Evolutionary conservation across 257 asterid species (phyloP).

Genomic region (Ophiorrhiza pumila): DNA sequence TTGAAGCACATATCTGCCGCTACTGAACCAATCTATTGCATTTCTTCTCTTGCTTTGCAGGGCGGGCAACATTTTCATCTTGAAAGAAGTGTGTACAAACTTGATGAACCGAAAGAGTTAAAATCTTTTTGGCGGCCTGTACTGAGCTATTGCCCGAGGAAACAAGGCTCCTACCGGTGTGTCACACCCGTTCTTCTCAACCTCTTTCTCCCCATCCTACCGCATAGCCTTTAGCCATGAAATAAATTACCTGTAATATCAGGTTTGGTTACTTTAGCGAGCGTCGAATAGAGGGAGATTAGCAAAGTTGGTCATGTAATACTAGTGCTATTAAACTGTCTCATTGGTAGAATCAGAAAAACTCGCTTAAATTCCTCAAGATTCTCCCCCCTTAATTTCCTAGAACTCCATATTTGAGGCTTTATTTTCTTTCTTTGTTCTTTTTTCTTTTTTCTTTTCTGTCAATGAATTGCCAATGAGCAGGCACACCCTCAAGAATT

Average conservation of each 20-base stretch:
- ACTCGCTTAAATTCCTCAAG: too few relatives aligned
- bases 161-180: neutral
- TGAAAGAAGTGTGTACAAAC: neutral
- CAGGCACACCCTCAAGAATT: too few relatives aligned
- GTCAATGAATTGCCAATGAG: too few relatives aligned
- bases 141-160: neutral
- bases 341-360: neutral
- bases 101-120: neutral
- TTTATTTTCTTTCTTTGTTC: too few relatives aligned
- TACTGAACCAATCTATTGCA: too few relatives aligned
- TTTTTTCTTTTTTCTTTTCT: too few relatives aligned
- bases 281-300: neutral
- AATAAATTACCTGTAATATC: conserved; percentile 1
- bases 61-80: neutral
- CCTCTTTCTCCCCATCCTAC: neutral
- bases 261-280: conserved; percentile 3
- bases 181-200: neutral
- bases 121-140: neutral
- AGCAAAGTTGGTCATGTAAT: conserved; percentile 5
- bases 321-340: neutral
- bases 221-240: neutral
- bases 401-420: too few relatives aligned
- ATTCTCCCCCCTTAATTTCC: too few relatives aligned
- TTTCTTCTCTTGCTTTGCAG: neutral
- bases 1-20: too few relatives aligned